Base-by-base conservation (phyloP, 768 basidiomycete genomes). In the Tremella yokohamensis region DNA sequence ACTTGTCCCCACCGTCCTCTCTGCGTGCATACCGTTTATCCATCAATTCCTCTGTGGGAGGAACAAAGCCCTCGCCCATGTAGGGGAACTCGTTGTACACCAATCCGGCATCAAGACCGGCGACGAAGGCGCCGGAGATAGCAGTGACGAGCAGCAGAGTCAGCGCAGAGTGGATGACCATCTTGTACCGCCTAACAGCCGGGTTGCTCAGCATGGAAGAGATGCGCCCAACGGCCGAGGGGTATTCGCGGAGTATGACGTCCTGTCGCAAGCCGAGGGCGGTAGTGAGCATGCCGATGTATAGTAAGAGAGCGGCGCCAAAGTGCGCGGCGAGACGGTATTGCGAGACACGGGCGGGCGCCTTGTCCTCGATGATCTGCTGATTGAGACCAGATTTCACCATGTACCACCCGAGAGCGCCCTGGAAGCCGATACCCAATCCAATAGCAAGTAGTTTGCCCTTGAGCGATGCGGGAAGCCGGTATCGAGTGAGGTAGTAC, bases 341-440 rank as follows among this genome's bases (percentile, higher is more conserved):
- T 74, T 99, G 96, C 16, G 90, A 92, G 8, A 99, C 96, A 7
- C 96, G 86, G 1, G 96, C 93, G 7, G 94, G 87, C 11, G 88
- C 86, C 15, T 86, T 87, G 8, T 83, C 86, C 6, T 85, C 82
- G 79, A 97, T 81, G 53, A 89, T 80, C 11, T 87, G 83, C 53
- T 89, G 84, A 66, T 92, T 88, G 11, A 99, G 81, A 1, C 96
- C 96, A 12, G 92, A 97, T 75, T 93, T 88, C 55, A 99, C 96
- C 96, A 99, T 99, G 80, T 98, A 97, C 96, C 96, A 99, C 24
- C 96, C 96, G 18, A 99, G 81, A 18, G 83, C 81, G 47, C 96
- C 96, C 77, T 99, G 92, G 18, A 84, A 85, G 25, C 92, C 96
- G 51, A 99, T 87, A 29, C 97, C 83, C 0, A 85, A 70, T 0